Base-by-base conservation (phyloP, 1,139 yeast genomes). In the Scheffersomyces titani region DNA sequence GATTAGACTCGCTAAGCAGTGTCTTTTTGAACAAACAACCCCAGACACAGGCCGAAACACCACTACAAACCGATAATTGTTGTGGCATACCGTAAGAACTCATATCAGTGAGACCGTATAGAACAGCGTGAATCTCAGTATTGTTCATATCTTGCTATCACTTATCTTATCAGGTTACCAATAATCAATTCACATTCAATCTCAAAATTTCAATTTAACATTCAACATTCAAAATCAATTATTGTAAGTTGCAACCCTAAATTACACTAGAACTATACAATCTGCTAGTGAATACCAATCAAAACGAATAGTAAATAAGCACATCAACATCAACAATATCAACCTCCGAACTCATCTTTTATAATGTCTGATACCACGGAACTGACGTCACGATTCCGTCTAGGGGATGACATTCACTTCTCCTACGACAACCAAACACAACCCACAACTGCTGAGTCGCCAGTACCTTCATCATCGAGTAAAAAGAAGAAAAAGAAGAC, bases 331-430 rank as follows among this genome's bases (percentile, higher is more conserved):
- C 40, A 30, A 30, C 40, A 11, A 11, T 9, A 11, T 3, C 40
- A 11, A 11, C 40, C 16, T 30, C 40, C 40, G 13, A 30, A 30
- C 16, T 30, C 16, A 30, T 30, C 40, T 30, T 11, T 30, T 16
- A 9, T 30, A 30, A 30, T 30, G 40, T 30, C 40, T 30, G 40
- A 30, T 11, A 30, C 40, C 40, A 9, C 40, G 6, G 40, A 30
- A 2, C 40, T 30, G 40, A 30, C 40, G 40, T 46, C 49, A 5
- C 24, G 49, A 19, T 46, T 46, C 22, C 49, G 49, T 20, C 49
- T 46, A 61, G 92, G 92, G 19, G 81, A 84, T 57, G 82, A 81
- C 67, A 80, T 87, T 49, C 86, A 84, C 64, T 87, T 88, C 68
- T 90, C 87, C 63, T 85, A 85, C 60, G 58, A 56, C 19, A 47